phyloP scores from a whole-genome alignment of 768 basidiomycete species.

The Daedaleopsis nitida region DNA sequence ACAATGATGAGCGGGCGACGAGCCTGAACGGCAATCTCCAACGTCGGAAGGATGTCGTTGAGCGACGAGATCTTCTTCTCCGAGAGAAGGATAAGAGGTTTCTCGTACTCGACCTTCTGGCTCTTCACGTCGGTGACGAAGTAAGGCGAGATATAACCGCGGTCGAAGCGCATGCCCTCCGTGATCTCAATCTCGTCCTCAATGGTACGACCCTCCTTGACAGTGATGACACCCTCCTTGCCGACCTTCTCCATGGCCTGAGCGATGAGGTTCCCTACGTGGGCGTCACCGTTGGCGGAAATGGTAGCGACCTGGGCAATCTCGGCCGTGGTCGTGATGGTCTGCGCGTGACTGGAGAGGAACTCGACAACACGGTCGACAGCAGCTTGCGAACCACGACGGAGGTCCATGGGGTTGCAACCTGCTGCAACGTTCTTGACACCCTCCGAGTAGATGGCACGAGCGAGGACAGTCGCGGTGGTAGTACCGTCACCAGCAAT shows the following conservation, averaged over 20 bases:
- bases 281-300: conserved; percentile 77
- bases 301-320: conserved; percentile 99
- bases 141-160: conserved; percentile 97
- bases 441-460: conserved; percentile 97
- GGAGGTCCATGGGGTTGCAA: conserved; percentile 99
- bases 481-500: conserved; percentile 97
- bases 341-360: conserved; percentile 85
- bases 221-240: conserved; percentile 99
- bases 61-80: conserved; percentile 98
- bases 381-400: conserved; percentile 95
- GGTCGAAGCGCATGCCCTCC: conserved; percentile 99
- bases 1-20: conserved; percentile 94
- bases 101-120: conserved; percentile 96
- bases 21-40: conserved; percentile 78
- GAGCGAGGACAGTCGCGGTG: conserved; percentile 94
- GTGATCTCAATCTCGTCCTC: conserved; percentile 99
- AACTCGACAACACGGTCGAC: conserved; percentile 92
- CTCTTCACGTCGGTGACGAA: conserved; percentile 98
- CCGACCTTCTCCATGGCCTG: conserved; percentile 99
- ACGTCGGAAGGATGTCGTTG: conserved; percentile 92
- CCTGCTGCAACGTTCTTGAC: conserved; percentile 99
- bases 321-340: conserved; percentile 95
- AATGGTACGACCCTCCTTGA: conserved; percentile 97
- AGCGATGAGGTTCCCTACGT: conserved; percentile 93
- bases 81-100: conserved; percentile 88